Evolutionary conservation across 495 filamentous ascomycete species (phyloP).

Genomic region (Tuber brumale): DNA sequence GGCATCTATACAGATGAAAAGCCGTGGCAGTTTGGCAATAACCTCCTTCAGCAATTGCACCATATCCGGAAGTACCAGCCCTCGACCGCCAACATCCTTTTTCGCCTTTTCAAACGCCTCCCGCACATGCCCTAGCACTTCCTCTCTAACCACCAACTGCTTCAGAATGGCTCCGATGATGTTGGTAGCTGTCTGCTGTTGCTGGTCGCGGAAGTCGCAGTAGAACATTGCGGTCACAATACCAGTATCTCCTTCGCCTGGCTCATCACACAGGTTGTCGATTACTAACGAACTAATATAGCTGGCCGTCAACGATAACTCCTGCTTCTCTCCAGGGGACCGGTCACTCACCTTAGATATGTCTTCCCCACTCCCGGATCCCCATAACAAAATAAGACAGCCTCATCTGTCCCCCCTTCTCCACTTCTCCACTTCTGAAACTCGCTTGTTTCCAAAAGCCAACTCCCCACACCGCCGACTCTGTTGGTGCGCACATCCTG

Average conservation of each 20-base stretch:
- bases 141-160: background rate
- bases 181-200: background rate
- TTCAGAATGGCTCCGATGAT: background rate
- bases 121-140: background rate
- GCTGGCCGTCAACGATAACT: background rate
- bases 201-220: background rate
- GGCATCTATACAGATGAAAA: background rate
- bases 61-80: background rate
- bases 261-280: background rate
- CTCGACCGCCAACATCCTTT: background rate
- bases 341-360: background rate
- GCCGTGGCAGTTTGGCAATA: background rate
- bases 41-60: background rate
- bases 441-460: background rate
- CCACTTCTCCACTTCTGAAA: background rate
- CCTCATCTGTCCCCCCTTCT: background rate
- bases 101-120: background rate
- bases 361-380: background rate
- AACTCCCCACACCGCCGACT: background rate
- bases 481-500: background rate
- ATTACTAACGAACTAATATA: background rate
- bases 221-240: background rate
- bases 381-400: background rate
- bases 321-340: background rate
- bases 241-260: background rate